Conservation (phyloP, 345 rosid species). For the Aquilaria malaccensis region DNA sequence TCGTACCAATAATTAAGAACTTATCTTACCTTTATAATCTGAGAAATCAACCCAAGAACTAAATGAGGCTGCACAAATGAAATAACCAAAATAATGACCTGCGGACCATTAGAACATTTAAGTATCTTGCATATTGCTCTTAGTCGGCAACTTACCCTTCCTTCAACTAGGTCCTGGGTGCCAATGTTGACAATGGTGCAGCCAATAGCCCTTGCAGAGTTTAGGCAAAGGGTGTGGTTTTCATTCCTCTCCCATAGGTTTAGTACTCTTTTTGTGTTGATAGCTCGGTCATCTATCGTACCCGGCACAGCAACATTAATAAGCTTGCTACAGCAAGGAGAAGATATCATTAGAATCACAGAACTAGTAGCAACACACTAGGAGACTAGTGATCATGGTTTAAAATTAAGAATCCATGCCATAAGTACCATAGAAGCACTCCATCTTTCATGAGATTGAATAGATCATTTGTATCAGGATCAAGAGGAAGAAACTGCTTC, state of each 20-base stretch:
- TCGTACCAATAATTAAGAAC: background rate
- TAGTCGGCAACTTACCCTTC: constrained; percentile 47
- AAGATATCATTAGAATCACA: constrained; percentile 12
- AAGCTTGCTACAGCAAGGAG: constrained; percentile 55
- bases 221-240: constrained; percentile 91
- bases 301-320: constrained; percentile 88
- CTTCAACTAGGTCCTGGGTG: constrained; percentile 79
- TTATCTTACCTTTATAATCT: constrained; percentile 72
- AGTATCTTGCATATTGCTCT: too few species aligned
- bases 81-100: constrained; percentile 7
- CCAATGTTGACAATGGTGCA: constrained; percentile 87
- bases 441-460: constrained; percentile 84
- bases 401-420: background rate
- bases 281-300: constrained; percentile 90
- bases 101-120: constrained; percentile 2
- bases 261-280: constrained; percentile 71
- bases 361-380: background rate
- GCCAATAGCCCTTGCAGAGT: constrained; percentile 89
- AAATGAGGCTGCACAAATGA: constrained; percentile 69
- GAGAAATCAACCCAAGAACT: constrained; percentile 85
- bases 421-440: constrained; percentile 69
- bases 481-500: constrained; percentile 83
- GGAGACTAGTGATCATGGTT: background rate
- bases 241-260: constrained; percentile 95
- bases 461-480: constrained; percentile 61